Evolutionary conservation across 78 protist species (phyloP), one percentile per base, ranked within the genome.

Genomic region (Polysphondylium violaceum): DNA sequence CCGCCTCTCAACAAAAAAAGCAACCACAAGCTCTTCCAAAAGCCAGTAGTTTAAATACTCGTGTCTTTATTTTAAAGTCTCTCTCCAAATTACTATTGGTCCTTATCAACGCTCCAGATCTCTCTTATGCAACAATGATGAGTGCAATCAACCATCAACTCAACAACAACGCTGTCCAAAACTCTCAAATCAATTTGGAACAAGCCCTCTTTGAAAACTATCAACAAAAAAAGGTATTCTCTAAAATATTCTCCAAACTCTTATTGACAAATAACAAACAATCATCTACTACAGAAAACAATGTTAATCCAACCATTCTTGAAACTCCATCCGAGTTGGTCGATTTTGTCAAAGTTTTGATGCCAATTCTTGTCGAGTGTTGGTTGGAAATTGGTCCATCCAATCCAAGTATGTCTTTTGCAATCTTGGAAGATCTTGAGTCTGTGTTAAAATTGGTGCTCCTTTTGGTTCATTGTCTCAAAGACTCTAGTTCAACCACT

Each of bases 361-460:
- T 83, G 53, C 77, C 77, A 41, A 29, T 69, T 29, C 53, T 83
- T 27, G 58, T 83, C 29, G 91, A 83, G 17, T 83, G 68, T 31
- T 83, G 91, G 91, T 40, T 83, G 21, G 91, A 83, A 7, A n/a
- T 83, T 2, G 65, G 60, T 0, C 91, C 91, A 21, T 40, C 72
- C 40, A 83, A 83, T 44, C 77, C 79, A 43, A 56, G 53, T 17
- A 59, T 76, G 0, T 59, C 81, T 21, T 71, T 55, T 25, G 23
- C 60, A 12, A 73, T 27, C 8, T 43, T 83, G 1, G 77, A 55
- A 17, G 91, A 83, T 44, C 25, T 69, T 23, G 74, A 83, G 29
- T 69, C 69, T 17, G 47, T 83, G 0, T 36, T 83, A 12, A 69
- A 61, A 33, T 59, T 83, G 16, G 21, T 69, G 8, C 11, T 41